Percentiles rank a stretch among this genome's conserved stretches.
phyloP scores from a whole-genome alignment of 441 rosid genomes.

The Brassica hybrid region DNA sequence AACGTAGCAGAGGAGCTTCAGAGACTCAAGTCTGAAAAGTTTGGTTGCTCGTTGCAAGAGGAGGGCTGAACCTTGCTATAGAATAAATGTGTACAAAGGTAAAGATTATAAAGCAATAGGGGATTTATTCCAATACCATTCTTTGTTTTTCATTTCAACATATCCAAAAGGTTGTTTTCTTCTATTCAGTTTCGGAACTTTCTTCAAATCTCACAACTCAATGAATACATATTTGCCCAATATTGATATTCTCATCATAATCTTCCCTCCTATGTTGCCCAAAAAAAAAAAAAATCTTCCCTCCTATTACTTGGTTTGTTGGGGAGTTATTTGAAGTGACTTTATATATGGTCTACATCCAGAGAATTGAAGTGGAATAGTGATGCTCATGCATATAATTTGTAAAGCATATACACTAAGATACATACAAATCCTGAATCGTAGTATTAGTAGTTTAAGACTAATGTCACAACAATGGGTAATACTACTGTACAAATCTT shows the following conservation, averaged over 20 bases:
- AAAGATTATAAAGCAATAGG: not conserved
- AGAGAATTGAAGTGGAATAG: constrained; percentile 26
- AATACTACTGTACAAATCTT: constrained; percentile 46
- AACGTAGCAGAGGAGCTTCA: constrained; percentile 26
- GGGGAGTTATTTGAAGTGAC: not conserved
- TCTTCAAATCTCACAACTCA: not conserved
- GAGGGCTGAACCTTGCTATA: constrained; percentile 23
- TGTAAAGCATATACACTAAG: constrained; percentile 29
- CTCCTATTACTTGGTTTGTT: not conserved
- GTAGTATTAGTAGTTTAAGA: constrained; percentile 24
- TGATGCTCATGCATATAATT: constrained; percentile 17
- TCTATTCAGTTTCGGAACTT: constrained; percentile 6
- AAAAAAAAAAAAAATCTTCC: too few species aligned
- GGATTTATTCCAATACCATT: constrained; percentile 5
- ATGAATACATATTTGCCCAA: not conserved
- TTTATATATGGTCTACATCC: not conserved
- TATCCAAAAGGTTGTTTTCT: constrained; percentile 2
- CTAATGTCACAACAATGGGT: constrained; percentile 39
- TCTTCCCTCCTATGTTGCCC: not conserved
- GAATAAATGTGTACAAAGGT: constrained; percentile 38
- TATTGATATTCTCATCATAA: not conserved
- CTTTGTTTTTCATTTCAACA: constrained; percentile 1
- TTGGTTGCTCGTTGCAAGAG: constrained; percentile 3
- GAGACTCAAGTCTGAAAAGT: constrained; percentile 18
- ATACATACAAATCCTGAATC: constrained; percentile 37